A percentile compares a stretch with the other conserved stretches of the same genome.
Evolutionary conservation across 83 land plant species (phyloP).

Genomic region (Thuja plicata): DNA sequence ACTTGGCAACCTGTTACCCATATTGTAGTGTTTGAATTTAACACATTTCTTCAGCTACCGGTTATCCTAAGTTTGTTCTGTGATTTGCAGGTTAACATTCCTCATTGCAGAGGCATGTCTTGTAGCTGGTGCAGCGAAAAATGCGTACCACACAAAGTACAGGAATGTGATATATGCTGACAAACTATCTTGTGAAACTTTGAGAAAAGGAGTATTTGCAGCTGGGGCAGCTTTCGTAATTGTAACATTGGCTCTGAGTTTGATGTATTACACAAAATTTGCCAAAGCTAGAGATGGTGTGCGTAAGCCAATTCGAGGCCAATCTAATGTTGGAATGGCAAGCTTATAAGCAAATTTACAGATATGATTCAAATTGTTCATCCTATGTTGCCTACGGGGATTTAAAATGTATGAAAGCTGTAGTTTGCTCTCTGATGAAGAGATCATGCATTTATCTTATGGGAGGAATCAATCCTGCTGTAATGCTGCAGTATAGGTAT

Average conservation of each 20-base stretch:
- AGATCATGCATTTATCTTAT: neutral
- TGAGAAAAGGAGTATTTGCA: conserved; percentile 81
- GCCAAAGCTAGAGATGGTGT: conserved; percentile 50
- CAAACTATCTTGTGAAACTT: conserved; percentile 60
- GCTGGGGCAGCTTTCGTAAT: conserved; percentile 90
- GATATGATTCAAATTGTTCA: neutral
- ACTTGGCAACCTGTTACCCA: too few relatives aligned
- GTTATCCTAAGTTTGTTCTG: neutral
- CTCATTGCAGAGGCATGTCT: conserved; percentile 71
- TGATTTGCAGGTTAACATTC: conserved; percentile 74
- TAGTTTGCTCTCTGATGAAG: neutral
- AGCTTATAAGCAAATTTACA: neutral
- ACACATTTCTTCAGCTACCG: neutral
- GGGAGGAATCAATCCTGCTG: neutral
- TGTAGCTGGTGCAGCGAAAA: conserved; percentile 76
- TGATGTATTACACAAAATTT: conserved; percentile 75
- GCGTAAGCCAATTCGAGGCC: conserved; percentile 38
- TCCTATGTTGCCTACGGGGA: neutral
- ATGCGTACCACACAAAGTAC: conserved; percentile 77
- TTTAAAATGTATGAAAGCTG: neutral
- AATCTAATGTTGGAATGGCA: conserved; percentile 64
- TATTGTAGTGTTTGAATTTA: too few relatives aligned
- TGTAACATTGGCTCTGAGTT: conserved; percentile 75
- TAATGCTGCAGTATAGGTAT: neutral
- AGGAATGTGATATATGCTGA: conserved; percentile 38